Percentiles rank a stretch among this genome's conserved stretches.
These are phyloP conservation scores for Neurospora sp. DNA, from an alignment of 2,329 filamentous ascomycete genomes.

Conservation along the genomic window DNA sequence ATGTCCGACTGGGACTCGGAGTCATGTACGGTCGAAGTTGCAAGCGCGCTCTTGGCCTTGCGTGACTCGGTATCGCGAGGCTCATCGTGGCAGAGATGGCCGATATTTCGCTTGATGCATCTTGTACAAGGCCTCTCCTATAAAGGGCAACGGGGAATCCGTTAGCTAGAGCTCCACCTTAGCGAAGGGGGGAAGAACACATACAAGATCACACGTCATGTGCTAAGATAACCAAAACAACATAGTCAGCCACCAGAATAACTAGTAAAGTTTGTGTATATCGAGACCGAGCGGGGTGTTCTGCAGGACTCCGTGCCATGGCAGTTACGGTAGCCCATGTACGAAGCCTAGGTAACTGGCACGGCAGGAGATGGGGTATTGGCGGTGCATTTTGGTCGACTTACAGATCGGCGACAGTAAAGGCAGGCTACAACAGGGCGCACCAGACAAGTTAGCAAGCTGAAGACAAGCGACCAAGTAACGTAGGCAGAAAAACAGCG, in stretches of 20 bases:
- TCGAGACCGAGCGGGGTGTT: constrained; percentile 12
- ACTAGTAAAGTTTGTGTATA: constrained; percentile 17
- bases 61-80: constrained; percentile 76
- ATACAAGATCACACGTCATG: constrained; percentile 88
- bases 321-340: constrained; percentile 5
- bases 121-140: constrained; percentile 93
- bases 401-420: constrained; percentile 85
- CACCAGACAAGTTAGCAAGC: constrained; percentile 22
- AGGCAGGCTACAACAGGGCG: constrained; percentile 62
- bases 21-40: constrained; percentile 50
- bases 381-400: constrained; percentile 28
- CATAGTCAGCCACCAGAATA: constrained; percentile 34
- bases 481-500: constrained; percentile 15
- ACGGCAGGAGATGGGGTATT: constrained; percentile 11
- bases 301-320: constrained; percentile 9
- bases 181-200: constrained; percentile 28
- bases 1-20: constrained; percentile 45
- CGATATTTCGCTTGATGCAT: constrained; percentile 98
- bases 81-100: constrained; percentile 96
- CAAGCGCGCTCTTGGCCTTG: constrained; percentile 61
- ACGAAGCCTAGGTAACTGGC: constrained; percentile 12
- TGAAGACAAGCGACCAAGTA: constrained; percentile 15
- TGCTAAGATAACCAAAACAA: constrained; percentile 48
- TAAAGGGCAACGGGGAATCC: constrained; percentile 23
- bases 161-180: constrained; percentile 16